Base-by-base conservation (phyloP, 2,329 filamentous ascomycete genomes). In the Remersonia thermophila region DNA sequence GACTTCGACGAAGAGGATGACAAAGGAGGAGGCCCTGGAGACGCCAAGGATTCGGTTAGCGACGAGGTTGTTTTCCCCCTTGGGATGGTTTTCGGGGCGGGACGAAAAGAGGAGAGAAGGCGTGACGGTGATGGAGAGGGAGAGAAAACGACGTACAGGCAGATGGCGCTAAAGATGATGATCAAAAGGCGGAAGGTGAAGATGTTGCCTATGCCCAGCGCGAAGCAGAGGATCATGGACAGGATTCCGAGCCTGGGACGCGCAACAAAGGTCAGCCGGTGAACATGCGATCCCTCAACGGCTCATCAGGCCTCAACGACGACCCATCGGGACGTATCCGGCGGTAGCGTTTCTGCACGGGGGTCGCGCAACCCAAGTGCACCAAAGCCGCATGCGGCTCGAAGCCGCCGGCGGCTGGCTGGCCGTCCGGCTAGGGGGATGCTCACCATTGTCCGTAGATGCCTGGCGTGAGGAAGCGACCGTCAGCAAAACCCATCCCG, bases 1-100 rank as follows among this genome's bases (percentile, higher is more conserved):
- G 13, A 98, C 80, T 60, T 98, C 83, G 55, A 89, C 71, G 62
- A 91, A 91, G 54, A 91, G 65, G 53, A 91, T 80, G 50, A 87
- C 52, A 50, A 86, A 75, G 11, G 77, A 71, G 33, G 71, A 85
- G 42, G 71, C 65, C 30, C 83, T 89, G 48, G 30, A 20, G 20
- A n/a, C n/a, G n/a, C n/a, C n/a, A n/a, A n/a, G n/a, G n/a, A n/a
- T n/a, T n/a, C n/a, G n/a, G n/a, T n/a, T n/a, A n/a, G n/a, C n/a
- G n/a, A n/a, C n/a, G n/a, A n/a, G n/a, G 16, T 12, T 4, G 28
- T 15, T 9, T 16, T 15, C 15, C 33, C 6, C 18, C 35, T 26
- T 31, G 32, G 28, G 20, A 8, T 31, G 23, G 18, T 18, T 37
- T 10, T 30, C 30, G 16, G 4, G 7, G 33, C 13, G 10, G 33